Percentiles rank a stretch among this genome's conserved stretches.
These are phyloP conservation scores for Oropetium thomaeum DNA, from an alignment of 176 grass and related monocot genomes.

Conservation along the genomic window DNA sequence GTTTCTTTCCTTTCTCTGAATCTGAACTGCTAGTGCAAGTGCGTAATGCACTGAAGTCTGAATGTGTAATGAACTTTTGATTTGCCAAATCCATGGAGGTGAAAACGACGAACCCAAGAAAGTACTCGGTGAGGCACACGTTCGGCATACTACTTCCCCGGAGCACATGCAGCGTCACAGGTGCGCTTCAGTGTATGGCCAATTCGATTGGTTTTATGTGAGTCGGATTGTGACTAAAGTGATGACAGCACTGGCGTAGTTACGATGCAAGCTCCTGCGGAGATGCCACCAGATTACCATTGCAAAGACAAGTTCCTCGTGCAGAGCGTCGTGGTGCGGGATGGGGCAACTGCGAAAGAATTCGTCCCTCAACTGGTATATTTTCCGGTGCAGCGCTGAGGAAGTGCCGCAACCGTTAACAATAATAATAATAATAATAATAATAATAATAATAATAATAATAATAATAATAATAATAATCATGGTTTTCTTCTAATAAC, in stretches of 20 bases:
- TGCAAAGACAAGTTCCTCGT: conserved; percentile 97
- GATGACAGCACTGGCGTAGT: conserved; percentile 34
- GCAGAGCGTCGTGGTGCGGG: conserved; percentile 58
- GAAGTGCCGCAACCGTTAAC: no score
- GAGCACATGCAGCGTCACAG: conserved; percentile 59
- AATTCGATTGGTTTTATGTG: neutral
- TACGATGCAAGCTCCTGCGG: conserved; percentile 70
- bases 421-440: no score
- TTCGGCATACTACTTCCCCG: conserved; percentile 60
- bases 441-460: no score
- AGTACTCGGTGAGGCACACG: conserved; percentile 70
- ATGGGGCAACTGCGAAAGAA: conserved; percentile 49
- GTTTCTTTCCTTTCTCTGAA: neutral
- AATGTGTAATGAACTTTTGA: neutral
- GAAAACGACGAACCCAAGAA: conserved; percentile 90
- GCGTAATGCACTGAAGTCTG: neutral
- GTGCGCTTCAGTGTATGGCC: conserved; percentile 26
- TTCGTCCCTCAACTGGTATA: conserved; percentile 51
- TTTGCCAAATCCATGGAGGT: conserved; percentile 44
- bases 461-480: no score
- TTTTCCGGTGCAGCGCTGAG: neutral
- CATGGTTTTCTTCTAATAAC: neutral
- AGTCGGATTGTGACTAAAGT: neutral
- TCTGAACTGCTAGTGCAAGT: neutral
- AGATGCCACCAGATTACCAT: conserved; percentile 55